Conservation (phyloP, 257 asterid species). For the Solanum pimpinellifolium region DNA sequence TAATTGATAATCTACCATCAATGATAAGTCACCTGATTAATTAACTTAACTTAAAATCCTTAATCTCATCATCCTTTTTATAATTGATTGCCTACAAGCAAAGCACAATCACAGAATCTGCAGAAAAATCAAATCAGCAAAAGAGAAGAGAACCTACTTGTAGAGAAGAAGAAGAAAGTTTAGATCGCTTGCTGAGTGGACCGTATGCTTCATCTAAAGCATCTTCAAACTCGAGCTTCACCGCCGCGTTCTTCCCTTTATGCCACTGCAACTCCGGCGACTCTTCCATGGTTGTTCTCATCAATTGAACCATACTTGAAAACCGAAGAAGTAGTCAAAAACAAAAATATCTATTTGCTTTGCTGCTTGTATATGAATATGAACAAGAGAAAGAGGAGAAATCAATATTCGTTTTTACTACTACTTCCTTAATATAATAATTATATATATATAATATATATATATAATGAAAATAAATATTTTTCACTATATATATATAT, state of each 20-base stretch:
- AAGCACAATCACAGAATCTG: not conserved
- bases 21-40: not conserved
- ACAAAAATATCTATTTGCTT: not conserved
- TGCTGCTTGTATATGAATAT: not conserved
- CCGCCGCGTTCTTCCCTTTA: conserved; percentile 22
- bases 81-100: not conserved
- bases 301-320: conserved; percentile 27
- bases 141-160: not conserved
- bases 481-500: not conserved
- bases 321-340: not conserved
- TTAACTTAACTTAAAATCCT: not conserved
- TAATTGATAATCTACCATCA: not conserved
- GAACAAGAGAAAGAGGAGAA: not conserved
- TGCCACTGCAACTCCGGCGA: conserved; percentile 2
- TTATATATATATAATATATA: too few species aligned
- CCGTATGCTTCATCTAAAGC: conserved; percentile 32
- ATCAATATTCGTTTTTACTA: not conserved
- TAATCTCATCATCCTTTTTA: not conserved
- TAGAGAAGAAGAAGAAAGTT: conserved; percentile 8
- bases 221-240: conserved; percentile 34
- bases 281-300: conserved; percentile 16
- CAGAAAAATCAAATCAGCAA: not conserved
- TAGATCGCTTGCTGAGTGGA: conserved; percentile 33
- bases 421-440: not conserved
- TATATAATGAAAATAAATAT: not conserved